Evolutionary conservation across 1,139 yeast genomes (phyloP), one percentile per base, ranked within the genome.

Genomic region (Yueomyces sp.): DNA sequence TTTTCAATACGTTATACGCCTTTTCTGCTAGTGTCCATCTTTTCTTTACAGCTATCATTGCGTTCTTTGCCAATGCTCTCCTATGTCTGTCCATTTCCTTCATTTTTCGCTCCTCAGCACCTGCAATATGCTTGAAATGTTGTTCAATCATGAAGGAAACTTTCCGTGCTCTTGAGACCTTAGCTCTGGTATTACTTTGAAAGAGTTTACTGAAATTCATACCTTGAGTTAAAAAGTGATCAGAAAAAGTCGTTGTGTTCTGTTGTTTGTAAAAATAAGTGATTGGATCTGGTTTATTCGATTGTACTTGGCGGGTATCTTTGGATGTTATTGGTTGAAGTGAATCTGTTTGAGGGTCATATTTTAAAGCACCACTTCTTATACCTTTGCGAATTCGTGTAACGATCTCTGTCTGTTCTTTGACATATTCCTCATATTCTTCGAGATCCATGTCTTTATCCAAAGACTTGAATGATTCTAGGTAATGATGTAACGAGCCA

Each of bases 21-120:
- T 85, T 87, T 49, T 81, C 84, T 2, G 97, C 98, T 44, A 89
- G 72, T 29, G 71, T 67, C 99, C 99, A 93, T 57, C 94, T 79
- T 58, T 81, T 86, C 64, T 81, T 81, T 7, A 91, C 95, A 35
- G 91, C 89, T 50, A 78, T 81, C 1, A 84, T 80, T 0, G 94
- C 85, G 44, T 78, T 71, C 52, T 87, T 76, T 31, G 96, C 95
- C 34, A 89, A 64, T 45, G 73, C 76, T 45, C 72, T 69, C 48
- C 83, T 68, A 46, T 76, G 76, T 50, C 72, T 82, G 52, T 84
- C 89, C 51, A 77, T 73, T 48, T 82, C 91, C 48, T 77, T 76
- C 25, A 73, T 73, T 47, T 78, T 74, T 48, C 95, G 75, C 50
- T 91, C 97, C 50, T 84, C 87, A 39, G 94, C 95, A 42, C 95